These are phyloP conservation scores for Pichia sporocuriosa DNA, from an alignment of 805 yeast genomes.

Conservation along the genomic window DNA sequence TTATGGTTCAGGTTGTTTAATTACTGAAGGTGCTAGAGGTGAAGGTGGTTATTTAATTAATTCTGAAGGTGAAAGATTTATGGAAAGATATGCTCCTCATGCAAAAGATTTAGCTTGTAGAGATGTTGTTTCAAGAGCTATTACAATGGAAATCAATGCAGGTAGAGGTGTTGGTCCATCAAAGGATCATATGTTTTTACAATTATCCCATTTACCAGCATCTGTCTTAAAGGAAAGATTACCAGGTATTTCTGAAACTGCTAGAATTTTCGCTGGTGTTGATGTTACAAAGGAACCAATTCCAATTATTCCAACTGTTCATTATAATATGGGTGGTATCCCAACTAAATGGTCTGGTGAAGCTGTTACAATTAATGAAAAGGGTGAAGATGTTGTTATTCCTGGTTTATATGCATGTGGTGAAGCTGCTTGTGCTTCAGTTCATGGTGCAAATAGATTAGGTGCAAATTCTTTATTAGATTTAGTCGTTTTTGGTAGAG, in stretches of 20 bases:
- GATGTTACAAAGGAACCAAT: conserved; percentile 99
- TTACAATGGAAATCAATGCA: conserved; percentile 96
- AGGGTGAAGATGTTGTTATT: conserved; percentile 84
- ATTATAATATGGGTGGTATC: conserved; percentile 99
- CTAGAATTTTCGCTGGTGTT: conserved; percentile 97
- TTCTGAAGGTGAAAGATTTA: conserved; percentile 97
- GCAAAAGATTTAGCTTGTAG: conserved; percentile 98
- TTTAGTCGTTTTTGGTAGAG: conserved; percentile 97
- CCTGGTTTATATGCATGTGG: conserved; percentile 97
- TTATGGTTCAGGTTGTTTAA: conserved; percentile 97
- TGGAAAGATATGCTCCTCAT: conserved; percentile 99
- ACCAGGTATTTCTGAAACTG: conserved; percentile 99
- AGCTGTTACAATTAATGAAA: conserved; percentile 72
- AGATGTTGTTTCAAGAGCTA: conserved; percentile 97
- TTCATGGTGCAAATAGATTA: conserved; percentile 98
- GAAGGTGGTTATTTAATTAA: conserved; percentile 97
- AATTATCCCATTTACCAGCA: conserved; percentile 90
- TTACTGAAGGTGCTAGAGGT: conserved; percentile 99
- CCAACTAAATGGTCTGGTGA: conserved; percentile 98
- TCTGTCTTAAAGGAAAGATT: conserved; percentile 87
- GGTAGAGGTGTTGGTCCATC: conserved; percentile 98
- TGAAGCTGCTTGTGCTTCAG: conserved; percentile 98
- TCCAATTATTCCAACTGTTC: conserved; percentile 97
- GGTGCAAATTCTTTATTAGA: conserved; percentile 98
- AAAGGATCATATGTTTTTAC: conserved; percentile 92